Percentiles rank a stretch among this genome's conserved stretches.
Conservation (phyloP, 1,284 basidiomycete genomes). For the Ceratobasidium papillatum region DNA sequence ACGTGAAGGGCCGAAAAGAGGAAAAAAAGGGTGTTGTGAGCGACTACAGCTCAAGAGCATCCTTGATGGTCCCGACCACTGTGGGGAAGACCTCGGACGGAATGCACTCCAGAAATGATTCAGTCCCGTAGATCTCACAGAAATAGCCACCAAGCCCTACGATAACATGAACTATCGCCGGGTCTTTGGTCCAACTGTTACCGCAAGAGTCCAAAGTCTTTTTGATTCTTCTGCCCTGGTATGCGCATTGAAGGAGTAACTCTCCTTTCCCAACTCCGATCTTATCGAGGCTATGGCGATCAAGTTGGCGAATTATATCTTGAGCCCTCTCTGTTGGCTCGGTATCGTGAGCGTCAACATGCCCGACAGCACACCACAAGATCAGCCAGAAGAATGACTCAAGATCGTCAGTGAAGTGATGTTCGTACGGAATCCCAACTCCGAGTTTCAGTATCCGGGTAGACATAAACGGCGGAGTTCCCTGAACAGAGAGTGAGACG, state of each 20-base stretch:
- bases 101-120: not conserved
- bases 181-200: not conserved
- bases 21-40: too few species aligned
- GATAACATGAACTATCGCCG: not conserved
- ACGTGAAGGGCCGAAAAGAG: too few species aligned
- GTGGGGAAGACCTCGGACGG: not conserved
- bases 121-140: not conserved
- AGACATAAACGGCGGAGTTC: conserved; percentile 1
- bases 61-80: not conserved
- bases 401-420: not conserved
- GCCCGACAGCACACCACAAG: not conserved
- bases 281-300: not conserved
- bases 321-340: not conserved
- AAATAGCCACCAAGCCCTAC: not conserved
- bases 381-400: conserved; percentile 23
- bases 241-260: not conserved
- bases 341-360: not conserved
- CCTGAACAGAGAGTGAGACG: not conserved
- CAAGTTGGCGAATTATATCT: not conserved
- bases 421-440: not conserved
- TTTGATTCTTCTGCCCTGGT: not conserved
- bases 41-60: too few species aligned
- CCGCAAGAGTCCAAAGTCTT: not conserved
- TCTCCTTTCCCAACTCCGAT: not conserved
- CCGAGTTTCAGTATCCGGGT: not conserved